Base-by-base conservation (phyloP, 2,329 filamentous ascomycete species). In the Verticillium nonalfalfae region DNA sequence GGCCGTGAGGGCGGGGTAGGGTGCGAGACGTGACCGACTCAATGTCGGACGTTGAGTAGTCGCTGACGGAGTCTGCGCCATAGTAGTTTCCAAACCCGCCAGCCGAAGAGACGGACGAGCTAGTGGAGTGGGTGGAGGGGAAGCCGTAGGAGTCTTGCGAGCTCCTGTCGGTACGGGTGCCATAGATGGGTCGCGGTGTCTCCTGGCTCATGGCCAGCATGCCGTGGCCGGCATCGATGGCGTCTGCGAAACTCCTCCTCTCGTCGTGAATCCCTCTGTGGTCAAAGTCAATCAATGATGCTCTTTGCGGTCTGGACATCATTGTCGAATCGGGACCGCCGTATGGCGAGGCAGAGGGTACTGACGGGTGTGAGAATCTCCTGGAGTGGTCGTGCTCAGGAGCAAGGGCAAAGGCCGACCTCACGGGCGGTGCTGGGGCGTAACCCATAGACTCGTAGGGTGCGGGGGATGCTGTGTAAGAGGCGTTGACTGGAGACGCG, bases 191-290 rank as follows among this genome's bases (percentile, higher is more conserved):
- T 64, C 93, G 83, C 13, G 93, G 92, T 1, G 93, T 97, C 69
- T 97, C 93, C 77, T 97, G 93, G 83, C 91, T 96, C 84, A 98
- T 90, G 40, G 93, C 92, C 33, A 97, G 85, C 91, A 98, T 97
- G 68, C 93, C 92, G 64, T 95, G 90, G 73, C 93, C 93, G 31
- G 93, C 93, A 74, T 97, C 94, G 61, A 98, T 86, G 34, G 92
- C 91, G 72, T 97, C 94, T 67, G 89, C 91, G 74, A 93, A 96
- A 68, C 88, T 89, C 68, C 89, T 74, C 80, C 87, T 72, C 77
- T 85, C 79, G 77, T 84, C 74, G 76, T 74, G 72, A 21, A 73
- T 80, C 50, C 62, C 63, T 66, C 69, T 72, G 67, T 66, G 63
- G 58, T 57, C 77, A 75, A 83, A 81, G 85, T 89, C 85, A 88